A percentile compares a stretch with the other conserved stretches of the same genome.
Evolutionary conservation across 805 yeast genomes (phyloP).

Genomic region (Metschnikowia continentalis): DNA sequence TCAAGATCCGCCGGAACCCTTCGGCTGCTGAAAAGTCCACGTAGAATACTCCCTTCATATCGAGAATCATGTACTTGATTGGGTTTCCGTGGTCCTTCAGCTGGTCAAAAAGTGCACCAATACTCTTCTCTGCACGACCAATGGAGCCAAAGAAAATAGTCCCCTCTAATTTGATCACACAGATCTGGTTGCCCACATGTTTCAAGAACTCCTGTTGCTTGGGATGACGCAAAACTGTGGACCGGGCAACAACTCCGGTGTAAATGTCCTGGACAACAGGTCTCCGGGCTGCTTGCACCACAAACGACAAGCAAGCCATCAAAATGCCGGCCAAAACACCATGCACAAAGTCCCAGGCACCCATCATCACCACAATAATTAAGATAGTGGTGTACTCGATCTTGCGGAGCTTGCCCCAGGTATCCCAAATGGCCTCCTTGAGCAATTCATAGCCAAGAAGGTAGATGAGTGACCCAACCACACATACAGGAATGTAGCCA

Average conservation of each 20-base stretch:
- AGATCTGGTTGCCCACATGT: slow-evolving; percentile 87
- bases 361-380: slow-evolving; percentile 91
- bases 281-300: slow-evolving; percentile 83
- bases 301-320: slow-evolving; percentile 90
- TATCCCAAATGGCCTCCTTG: slow-evolving; percentile 82
- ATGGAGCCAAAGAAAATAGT: slow-evolving; percentile 92
- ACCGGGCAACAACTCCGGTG: slow-evolving; percentile 84
- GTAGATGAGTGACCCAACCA: slow-evolving; percentile 89
- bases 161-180: slow-evolving; percentile 82
- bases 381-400: slow-evolving; percentile 84
- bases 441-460: slow-evolving; percentile 86
- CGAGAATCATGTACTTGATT: slow-evolving; percentile 76
- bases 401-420: slow-evolving; percentile 65
- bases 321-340: slow-evolving; percentile 90
- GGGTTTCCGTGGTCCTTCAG: slow-evolving; percentile 49
- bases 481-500: slow-evolving; percentile 92
- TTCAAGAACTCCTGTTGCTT: slow-evolving; percentile 79
- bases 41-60: slow-evolving; percentile 74
- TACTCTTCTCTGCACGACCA: slow-evolving; percentile 79
- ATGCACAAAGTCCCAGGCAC: slow-evolving; percentile 88
- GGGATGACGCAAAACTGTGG: slow-evolving; percentile 89
- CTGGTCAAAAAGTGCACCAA: slow-evolving; percentile 62
- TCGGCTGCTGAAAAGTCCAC: slow-evolving; percentile 96
- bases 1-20: slow-evolving; percentile 82
- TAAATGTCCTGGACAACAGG: slow-evolving; percentile 79